These are phyloP conservation scores for Rhizopogon salebrosus DNA, from an alignment of 768 basidiomycete species.

Conservation along the genomic window DNA sequence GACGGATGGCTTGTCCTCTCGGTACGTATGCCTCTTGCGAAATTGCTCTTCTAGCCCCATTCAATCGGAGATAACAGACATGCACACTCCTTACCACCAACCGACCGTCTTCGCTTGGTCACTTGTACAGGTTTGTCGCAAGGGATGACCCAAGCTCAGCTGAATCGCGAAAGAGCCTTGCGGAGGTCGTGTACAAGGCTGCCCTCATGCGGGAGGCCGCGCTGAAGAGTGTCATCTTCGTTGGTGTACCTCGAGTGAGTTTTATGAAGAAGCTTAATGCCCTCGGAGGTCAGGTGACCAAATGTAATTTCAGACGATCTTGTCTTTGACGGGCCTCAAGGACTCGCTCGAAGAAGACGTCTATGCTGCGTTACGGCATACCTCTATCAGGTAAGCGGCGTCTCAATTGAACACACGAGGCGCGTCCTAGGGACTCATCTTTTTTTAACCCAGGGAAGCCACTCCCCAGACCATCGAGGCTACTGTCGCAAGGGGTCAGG, in stretches of 20 bases:
- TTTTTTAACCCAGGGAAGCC: conserved; percentile 41
- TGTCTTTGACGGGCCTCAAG: conserved; percentile 71
- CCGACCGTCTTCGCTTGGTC: conserved; percentile 71
- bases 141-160: conserved; percentile 37
- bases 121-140: conserved; percentile 77
- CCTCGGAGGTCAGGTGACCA: conserved; percentile 4
- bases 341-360: conserved; percentile 81
- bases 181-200: conserved; percentile 64
- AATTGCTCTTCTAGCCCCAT: conserved; percentile 19
- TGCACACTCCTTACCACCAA: conserved; percentile 82
- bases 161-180: conserved; percentile 37
- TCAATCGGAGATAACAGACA: conserved; percentile 47
- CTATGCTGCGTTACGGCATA: conserved; percentile 59
- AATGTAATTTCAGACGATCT: conserved; percentile 57
- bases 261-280: conserved; percentile 1
- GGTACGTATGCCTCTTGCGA: conserved; percentile 35
- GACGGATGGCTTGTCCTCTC: conserved; percentile 80
- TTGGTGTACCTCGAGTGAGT: conserved; percentile 79
- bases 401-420: conserved; percentile 7
- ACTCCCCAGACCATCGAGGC: conserved; percentile 62
- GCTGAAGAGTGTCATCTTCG: conserved; percentile 84
- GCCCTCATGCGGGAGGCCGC: conserved; percentile 87
- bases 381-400: conserved; percentile 56
- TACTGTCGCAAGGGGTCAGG: conserved; percentile 61
- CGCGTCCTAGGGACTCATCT: conserved; percentile 8